These are phyloP conservation scores for Coniferiporia weirii DNA, from an alignment of 1,284 basidiomycete genomes.

Conservation along the genomic window DNA sequence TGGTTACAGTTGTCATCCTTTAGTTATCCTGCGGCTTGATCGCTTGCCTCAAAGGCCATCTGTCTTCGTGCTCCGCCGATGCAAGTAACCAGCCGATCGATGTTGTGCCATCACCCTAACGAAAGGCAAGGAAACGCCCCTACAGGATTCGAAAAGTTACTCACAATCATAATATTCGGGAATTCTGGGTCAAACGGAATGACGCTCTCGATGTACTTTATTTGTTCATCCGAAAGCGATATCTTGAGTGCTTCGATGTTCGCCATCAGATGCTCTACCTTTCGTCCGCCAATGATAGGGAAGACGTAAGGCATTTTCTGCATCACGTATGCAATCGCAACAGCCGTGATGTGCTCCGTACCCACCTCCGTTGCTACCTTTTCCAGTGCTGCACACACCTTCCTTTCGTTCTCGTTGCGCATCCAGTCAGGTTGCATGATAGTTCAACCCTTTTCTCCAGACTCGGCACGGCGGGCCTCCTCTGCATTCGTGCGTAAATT, in stretches of 20 bases:
- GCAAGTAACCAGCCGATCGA: background rate
- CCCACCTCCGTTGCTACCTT: slow-evolving; percentile 32
- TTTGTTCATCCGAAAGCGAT: slow-evolving; percentile 22
- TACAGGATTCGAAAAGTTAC: slow-evolving; percentile 14
- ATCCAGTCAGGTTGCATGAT: too few species aligned
- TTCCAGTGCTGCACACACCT: too few species aligned
- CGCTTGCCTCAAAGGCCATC: slow-evolving; percentile 4
- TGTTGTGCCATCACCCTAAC: slow-evolving; percentile 14
- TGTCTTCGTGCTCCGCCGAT: slow-evolving; percentile 9
- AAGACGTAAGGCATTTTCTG: slow-evolving; percentile 20
- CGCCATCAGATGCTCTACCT: slow-evolving; percentile 24
- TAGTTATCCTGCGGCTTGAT: background rate
- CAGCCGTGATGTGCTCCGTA: slow-evolving; percentile 13
- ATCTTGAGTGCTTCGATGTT: slow-evolving; percentile 25
- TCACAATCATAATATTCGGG: slow-evolving; percentile 25
- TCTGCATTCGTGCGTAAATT: slow-evolving; percentile 23
- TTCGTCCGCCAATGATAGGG: slow-evolving; percentile 26
- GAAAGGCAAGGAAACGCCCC: background rate
- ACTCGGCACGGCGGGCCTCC: too few species aligned
- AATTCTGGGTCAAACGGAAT: slow-evolving; percentile 27
- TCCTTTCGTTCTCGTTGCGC: too few species aligned
- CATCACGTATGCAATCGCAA: slow-evolving; percentile 18
- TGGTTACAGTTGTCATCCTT: too few species aligned
- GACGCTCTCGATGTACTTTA: slow-evolving; percentile 16
- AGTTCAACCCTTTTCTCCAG: too few species aligned